Evolutionary conservation across 176 grass and related monocot species (phyloP), one percentile per base, ranked within the genome.

Genomic region (Oryza punctata): DNA sequence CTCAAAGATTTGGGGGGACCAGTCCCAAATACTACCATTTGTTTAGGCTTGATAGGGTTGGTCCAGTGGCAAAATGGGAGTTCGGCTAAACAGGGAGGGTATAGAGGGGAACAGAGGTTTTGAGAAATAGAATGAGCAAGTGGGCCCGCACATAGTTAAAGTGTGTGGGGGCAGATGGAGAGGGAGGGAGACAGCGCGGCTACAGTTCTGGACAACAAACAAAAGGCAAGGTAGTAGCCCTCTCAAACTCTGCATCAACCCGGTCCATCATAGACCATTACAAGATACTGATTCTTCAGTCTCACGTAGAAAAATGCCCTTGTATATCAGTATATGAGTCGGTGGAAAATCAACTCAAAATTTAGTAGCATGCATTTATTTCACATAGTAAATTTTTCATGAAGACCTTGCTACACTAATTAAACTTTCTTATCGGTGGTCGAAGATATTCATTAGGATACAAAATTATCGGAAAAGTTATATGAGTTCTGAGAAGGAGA

Each of bases 1-100:
- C 30, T 49, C 88, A 54, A 73, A 86, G 72, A 82, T 81, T 61
- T 81, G 70, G 54, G 64, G 81, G 87, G 70, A 81, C 87, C 82
- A 25, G 13, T 15, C 52, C 43, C 28, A 10, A 67, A 23, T 54
- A 80, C 16, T 21, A 78, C 21, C 37, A 68, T 80, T 89, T 57
- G 57, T 75, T 19, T 32, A 46, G 46, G 4, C 16, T 3, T 72
- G 0, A 77, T 35, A 10, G 14, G 25, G 33, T 35, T 68, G 45
- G 75, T 15, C 11, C 14, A 38, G 66, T 45, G 88, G 78, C 30
- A 59, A 12, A 19, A 63, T 4, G 43, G 88, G 23, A 10, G 77
- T 78, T 81, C 4, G 13, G 3, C 0, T 0, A 1, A 2, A 21
- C 7, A 4, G 0, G 1, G 25, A 38, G 84, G 73, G 59, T 27